These are phyloP conservation scores for Cladophialophora immunda DNA, from an alignment of 2,329 filamentous ascomycete species.

Conservation along the genomic window DNA sequence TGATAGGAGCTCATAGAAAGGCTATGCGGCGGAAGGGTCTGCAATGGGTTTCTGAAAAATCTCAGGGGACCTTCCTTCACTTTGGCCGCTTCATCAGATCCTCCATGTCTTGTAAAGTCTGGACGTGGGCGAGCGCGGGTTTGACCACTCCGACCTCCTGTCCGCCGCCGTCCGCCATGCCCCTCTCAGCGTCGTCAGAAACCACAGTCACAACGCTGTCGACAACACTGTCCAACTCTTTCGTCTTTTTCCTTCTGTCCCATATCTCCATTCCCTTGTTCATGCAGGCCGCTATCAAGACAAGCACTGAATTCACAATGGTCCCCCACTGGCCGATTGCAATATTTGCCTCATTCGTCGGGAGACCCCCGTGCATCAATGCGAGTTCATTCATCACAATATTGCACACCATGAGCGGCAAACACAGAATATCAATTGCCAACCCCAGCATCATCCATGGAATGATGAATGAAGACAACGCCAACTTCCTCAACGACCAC, in stretches of 20 bases:
- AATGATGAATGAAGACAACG: slow-evolving; percentile 25
- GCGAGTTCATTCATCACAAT: slow-evolving; percentile 43
- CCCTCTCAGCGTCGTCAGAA: slow-evolving; percentile 19
- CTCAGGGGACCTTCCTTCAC: background rate
- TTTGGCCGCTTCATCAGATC: slow-evolving; percentile 22
- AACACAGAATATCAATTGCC: slow-evolving; percentile 40
- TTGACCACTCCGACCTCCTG: slow-evolving; percentile 34
- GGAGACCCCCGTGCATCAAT: slow-evolving; percentile 37
- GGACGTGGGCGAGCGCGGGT: slow-evolving; percentile 34
- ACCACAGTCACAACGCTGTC: slow-evolving; percentile 1
- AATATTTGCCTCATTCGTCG: slow-evolving; percentile 40
- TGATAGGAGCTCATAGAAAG: background rate
- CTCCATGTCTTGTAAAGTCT: slow-evolving; percentile 34
- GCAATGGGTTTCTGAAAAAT: background rate
- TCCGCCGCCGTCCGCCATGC: slow-evolving; percentile 3
- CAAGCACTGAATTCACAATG: slow-evolving; percentile 39
- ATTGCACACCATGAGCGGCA: slow-evolving; percentile 41
- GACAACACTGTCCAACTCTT: slow-evolving; percentile 16
- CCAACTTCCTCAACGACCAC: slow-evolving; percentile 27
- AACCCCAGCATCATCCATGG: slow-evolving; percentile 41
- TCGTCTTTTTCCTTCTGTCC: slow-evolving; percentile 28
- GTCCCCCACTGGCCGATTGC: slow-evolving; percentile 44
- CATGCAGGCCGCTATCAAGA: slow-evolving; percentile 41
- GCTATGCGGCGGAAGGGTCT: background rate
- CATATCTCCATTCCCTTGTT: slow-evolving; percentile 35